Evolutionary conservation across 2,329 filamentous ascomycete genomes (phyloP).

Genomic region (Uncinocarpus reesii): DNA sequence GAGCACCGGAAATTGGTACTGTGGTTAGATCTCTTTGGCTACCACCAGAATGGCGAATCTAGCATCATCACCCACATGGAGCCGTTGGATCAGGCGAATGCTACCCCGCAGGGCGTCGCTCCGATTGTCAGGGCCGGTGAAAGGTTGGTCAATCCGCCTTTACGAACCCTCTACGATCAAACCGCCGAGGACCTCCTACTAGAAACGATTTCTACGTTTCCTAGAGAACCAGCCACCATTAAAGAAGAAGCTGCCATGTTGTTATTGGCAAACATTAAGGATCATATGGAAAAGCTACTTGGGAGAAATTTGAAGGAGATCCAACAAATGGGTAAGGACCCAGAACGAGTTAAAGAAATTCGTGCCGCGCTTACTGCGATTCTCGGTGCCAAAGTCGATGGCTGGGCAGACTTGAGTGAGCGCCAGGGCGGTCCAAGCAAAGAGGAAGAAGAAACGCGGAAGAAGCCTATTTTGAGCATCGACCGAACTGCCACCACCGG

Average conservation of each 20-base stretch:
- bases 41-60: conserved; percentile 39
- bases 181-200: conserved; percentile 36
- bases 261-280: conserved; percentile 40
- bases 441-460: conserved; percentile 29
- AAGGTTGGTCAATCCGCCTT: conserved; percentile 34
- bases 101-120: conserved; percentile 31
- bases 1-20: conserved; percentile 55
- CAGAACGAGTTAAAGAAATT: conserved; percentile 37
- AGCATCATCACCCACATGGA: conserved; percentile 38
- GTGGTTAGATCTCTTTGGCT: conserved; percentile 56
- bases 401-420: conserved; percentile 34
- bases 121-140: conserved; percentile 36
- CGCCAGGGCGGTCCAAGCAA: conserved; percentile 12
- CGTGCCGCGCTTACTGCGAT: conserved; percentile 36
- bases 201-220: conserved; percentile 38
- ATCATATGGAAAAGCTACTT: conserved; percentile 40
- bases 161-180: conserved; percentile 35
- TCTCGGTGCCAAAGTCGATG: conserved; percentile 37
- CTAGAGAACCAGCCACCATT: conserved; percentile 35
- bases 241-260: conserved; percentile 40
- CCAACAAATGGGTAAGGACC: conserved; percentile 38
- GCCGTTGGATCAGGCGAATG: conserved; percentile 30
- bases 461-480: conserved; percentile 35
- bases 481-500: conserved; percentile 33
- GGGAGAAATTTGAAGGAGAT: conserved; percentile 36